Evolutionary conservation across 1,284 basidiomycete species (phyloP), one percentile per base, ranked within the genome.

Genomic region (Pseudozyma pruni): DNA sequence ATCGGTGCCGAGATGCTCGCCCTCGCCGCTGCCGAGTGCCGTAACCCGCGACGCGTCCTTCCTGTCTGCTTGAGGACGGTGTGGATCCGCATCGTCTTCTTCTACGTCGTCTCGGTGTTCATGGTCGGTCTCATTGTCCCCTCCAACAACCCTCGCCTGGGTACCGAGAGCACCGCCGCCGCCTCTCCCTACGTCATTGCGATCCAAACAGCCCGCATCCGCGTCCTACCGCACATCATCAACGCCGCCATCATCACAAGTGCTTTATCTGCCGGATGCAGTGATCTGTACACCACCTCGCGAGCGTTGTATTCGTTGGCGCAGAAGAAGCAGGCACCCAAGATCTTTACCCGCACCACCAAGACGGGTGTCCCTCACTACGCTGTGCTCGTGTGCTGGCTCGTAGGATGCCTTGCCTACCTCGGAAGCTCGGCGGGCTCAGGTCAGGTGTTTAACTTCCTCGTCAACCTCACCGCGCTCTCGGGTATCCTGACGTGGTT

Each of bases 1-100:
- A 90, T 41, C 88, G 88, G 40, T 43, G 92, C 91, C n/a, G 92
- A 94, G 82, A 90, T 93, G 67, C 90, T 94, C 38, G 92, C 91
- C 34, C 89, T 93, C 83, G 86, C 91, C 52, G 91, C 91, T 33
- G 84, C 88, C 32, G 91, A 92, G 74, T 79, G 82, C 10, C 73
- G 76, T 45, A 83, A 84, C 76, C 85, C 85, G 1, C 76, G 83
- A 31, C 61, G 62, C 45, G 75, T 78, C 17, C 63, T 79, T 3
- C 71, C 74, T 19, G 61, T 50, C 11, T 72, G 70, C 13, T 43
- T 74, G 38, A 55, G 63, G 23, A 68, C 56, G 48, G 74, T 77
- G 5, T 70, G 63, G 48, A 63, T 70, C 43, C 77, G 72, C 17
- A 77, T 77, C 43, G 58, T 72, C 37, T 41, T 80, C 29, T 66